Base-by-base conservation (phyloP, 352 stramenopile species). In the Phytophthora pluvialis region DNA sequence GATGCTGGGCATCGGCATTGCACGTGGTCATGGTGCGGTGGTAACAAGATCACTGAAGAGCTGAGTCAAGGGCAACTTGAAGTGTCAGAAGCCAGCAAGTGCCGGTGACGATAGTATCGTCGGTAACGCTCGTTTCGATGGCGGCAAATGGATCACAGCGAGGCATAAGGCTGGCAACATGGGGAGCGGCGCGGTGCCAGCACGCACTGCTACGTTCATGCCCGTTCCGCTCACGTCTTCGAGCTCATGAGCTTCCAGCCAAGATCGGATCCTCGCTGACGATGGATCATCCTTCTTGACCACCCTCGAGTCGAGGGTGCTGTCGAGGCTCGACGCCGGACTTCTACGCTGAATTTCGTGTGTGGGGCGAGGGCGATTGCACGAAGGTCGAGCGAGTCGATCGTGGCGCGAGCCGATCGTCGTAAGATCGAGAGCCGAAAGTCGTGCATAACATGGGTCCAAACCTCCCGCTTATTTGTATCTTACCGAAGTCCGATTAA, bases 401-500 rank as follows among this genome's bases (percentile, higher is more conserved):
- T 73, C 44, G 53, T 69, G 26, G 46, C 60, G 50, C 26, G 40
- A 65, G 47, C 52, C 44, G 39, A 16, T 28, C 32, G 52, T 73
- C 52, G 65, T 73, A 56, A 32, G 46, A 61, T 73, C 59, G 40
- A 60, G 21, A 59, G 50, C 25, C 50, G 52, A 45, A 46, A 32
- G 25, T 16, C 0, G 9, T 7, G 32, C 3, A 46, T 51, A 64
- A 39, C 46, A 46, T 53, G 46, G 46, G 29, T 53, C 16, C 26
- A 42, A 26, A 16, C 12, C 57, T 57, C 61, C 29, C 57, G 43
- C 38, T 72, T 35, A 42, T 2, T 60, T 60, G 10, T 50, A 31
- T 16, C 10, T 15, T 3, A 13, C 8, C 26, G 28, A 45, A 45
- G 39, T 45, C 21, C 18, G 18, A 47, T 16, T 3, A 9, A 25